Evolutionary conservation across 768 basidiomycete species (phyloP).

Genomic region (Sporobolomyces roseus): DNA sequence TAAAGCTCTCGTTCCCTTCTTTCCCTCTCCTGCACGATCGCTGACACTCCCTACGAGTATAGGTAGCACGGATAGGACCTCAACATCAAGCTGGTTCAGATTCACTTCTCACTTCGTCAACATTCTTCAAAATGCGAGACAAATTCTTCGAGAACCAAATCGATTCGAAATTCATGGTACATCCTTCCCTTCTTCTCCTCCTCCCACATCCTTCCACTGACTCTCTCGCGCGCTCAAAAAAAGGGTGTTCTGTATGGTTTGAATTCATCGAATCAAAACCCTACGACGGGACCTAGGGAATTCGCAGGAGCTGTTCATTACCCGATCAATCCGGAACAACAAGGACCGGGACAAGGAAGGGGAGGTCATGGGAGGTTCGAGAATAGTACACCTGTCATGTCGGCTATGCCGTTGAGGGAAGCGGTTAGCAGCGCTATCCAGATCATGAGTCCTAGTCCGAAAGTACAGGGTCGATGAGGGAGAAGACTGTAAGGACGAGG

Average conservation of each 20-base stretch:
- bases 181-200: background rate
- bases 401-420: slow-evolving; percentile 16
- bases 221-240: background rate
- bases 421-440: slow-evolving; percentile 29
- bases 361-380: background rate
- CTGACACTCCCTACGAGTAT: background rate
- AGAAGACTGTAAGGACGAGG: too few relatives aligned
- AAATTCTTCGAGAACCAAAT: slow-evolving; percentile 85
- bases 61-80: slow-evolving; percentile 83
- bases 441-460: slow-evolving; percentile 34
- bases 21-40: background rate
- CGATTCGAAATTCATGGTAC: slow-evolving; percentile 57
- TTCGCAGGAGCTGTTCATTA: slow-evolving; percentile 38
- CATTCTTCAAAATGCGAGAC: slow-evolving; percentile 94
- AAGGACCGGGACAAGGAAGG: slow-evolving; percentile 7
- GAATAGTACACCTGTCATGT: slow-evolving; percentile 20
- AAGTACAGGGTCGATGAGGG: slow-evolving; percentile 10
- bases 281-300: slow-evolving; percentile 29
- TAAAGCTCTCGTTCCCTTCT: slow-evolving; percentile 52
- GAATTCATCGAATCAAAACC: slow-evolving; percentile 29
- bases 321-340: slow-evolving; percentile 27
- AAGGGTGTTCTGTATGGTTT: slow-evolving; percentile 41
- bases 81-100: slow-evolving; percentile 98
- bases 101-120: slow-evolving; percentile 82
- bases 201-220: background rate